phyloP scores from a whole-genome alignment of 2,329 filamentous ascomycete genomes.

The Colletotrichum orbiculare region DNA sequence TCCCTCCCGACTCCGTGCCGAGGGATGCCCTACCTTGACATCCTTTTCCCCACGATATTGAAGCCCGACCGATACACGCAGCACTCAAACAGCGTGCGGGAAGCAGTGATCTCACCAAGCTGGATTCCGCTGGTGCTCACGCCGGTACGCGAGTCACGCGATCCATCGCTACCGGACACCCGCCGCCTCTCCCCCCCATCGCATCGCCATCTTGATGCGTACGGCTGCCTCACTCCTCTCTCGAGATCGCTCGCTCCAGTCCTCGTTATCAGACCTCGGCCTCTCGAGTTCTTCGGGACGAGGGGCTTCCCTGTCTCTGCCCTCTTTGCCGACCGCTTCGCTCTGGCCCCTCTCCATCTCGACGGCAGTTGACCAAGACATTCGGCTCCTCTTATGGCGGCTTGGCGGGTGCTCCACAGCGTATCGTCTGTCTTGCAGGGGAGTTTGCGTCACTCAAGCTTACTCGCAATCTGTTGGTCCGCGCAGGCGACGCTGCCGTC shows the following conservation, averaged over 20 bases:
- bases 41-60: background rate
- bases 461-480: background rate
- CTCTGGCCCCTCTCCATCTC: background rate
- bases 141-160: conserved; percentile 14
- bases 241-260: background rate
- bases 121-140: background rate
- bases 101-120: conserved; percentile 7
- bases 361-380: conserved; percentile 13
- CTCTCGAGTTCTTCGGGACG: background rate
- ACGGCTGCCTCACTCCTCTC: too few species aligned
- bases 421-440: conserved; percentile 14
- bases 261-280: background rate
- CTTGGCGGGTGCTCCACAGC: conserved; percentile 25
- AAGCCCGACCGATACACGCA: background rate
- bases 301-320: background rate
- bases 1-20: conserved; percentile 1
- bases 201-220: background rate
- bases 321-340: background rate
- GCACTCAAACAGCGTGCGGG: background rate
- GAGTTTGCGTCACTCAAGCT: conserved; percentile 6
- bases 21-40: background rate
- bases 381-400: conserved; percentile 16
- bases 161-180: background rate
- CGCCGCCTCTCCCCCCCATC: background rate
- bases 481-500: conserved; percentile 12